Conservation (phyloP, 768 basidiomycete species). For the Peribolospora baueri region DNA sequence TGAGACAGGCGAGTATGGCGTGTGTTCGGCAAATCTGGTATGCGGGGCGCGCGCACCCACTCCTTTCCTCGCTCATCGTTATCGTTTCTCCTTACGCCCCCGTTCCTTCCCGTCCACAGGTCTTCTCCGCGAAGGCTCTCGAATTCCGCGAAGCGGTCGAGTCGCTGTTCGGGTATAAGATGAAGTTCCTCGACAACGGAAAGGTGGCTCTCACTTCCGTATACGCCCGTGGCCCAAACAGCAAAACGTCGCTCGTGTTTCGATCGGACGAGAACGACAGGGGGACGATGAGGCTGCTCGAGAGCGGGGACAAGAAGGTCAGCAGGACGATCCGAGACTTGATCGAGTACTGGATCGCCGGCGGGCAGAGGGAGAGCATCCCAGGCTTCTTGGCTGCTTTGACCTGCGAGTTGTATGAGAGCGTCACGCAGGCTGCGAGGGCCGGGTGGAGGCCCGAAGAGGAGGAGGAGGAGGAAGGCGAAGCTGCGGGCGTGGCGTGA, state of each 20-base stretch:
- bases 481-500: too few relatives aligned
- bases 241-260: constrained; percentile 61
- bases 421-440: too few relatives aligned
- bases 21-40: constrained; percentile 2
- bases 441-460: too few relatives aligned
- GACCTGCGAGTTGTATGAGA: constrained; percentile 1
- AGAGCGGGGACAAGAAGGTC: constrained; percentile 46
- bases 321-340: constrained; percentile 47
- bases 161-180: constrained; percentile 68
- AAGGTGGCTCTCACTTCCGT: constrained; percentile 73
- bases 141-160: constrained; percentile 82
- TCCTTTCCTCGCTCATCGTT: background rate
- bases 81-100: background rate
- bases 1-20: constrained; percentile 42
- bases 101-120: constrained; percentile 22
- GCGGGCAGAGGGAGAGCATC: constrained; percentile 3
- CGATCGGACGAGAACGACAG: constrained; percentile 26
- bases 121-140: constrained; percentile 58
- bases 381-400: constrained; percentile 14
- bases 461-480: too few relatives aligned
- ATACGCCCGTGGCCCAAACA: constrained; percentile 36
- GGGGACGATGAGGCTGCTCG: constrained; percentile 11
- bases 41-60: background rate
- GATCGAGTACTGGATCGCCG: constrained; percentile 27
- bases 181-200: constrained; percentile 75